Conservation (phyloP, 1,284 basidiomycete genomes). For the Puccinia hordei region DNA sequence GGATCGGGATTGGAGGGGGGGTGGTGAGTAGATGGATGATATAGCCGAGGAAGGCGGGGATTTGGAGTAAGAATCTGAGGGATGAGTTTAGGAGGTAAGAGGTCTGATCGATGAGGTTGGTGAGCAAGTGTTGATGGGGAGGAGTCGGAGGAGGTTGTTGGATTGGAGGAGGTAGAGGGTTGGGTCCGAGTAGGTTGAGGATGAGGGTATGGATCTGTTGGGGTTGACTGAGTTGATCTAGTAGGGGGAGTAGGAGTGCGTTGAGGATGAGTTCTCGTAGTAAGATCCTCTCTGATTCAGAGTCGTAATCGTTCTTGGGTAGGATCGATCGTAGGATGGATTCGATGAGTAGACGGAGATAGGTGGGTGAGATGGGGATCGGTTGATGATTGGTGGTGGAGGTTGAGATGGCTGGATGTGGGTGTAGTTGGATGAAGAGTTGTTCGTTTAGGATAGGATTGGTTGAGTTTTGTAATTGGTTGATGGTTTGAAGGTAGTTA, state of each 20-base stretch:
- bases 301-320: slow-evolving; percentile 69
- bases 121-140: slow-evolving; percentile 52
- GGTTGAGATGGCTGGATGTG: slow-evolving; percentile 15
- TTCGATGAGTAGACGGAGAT: slow-evolving; percentile 74
- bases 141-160: background rate
- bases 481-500: background rate
- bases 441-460: background rate
- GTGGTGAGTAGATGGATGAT: slow-evolving; percentile 47
- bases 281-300: slow-evolving; percentile 72
- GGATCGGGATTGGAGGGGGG: background rate
- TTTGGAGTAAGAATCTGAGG: slow-evolving; percentile 19
- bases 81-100: slow-evolving; percentile 35
- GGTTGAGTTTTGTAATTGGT: background rate
- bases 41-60: slow-evolving; percentile 52
- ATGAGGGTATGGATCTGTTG: slow-evolving; percentile 75
- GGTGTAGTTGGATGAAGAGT: slow-evolving; percentile 1
- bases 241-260: slow-evolving; percentile 68
- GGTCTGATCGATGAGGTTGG: slow-evolving; percentile 52
- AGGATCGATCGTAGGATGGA: slow-evolving; percentile 69
- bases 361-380: slow-evolving; percentile 67
- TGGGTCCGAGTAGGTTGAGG: slow-evolving; percentile 59
- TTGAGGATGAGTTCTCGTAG: slow-evolving; percentile 75
- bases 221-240: slow-evolving; percentile 72
- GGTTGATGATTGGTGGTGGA: background rate
- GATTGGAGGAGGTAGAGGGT: background rate